These are phyloP conservation scores for Carex pumila DNA, from an alignment of 176 grass and related monocot genomes.

Conservation along the genomic window DNA sequence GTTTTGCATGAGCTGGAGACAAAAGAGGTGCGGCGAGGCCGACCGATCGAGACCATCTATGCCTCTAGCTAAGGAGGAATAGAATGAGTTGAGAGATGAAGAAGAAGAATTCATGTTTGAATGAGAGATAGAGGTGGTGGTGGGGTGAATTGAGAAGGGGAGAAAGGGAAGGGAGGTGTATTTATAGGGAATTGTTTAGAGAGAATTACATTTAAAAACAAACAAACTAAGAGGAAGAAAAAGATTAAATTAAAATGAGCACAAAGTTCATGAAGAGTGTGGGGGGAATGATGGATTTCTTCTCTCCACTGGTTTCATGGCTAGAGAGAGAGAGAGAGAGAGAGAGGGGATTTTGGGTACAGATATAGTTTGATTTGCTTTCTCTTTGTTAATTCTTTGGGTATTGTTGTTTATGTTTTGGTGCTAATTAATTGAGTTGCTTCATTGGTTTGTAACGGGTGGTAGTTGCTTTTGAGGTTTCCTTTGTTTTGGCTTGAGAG, in stretches of 20 bases:
- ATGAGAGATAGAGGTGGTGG: neutral
- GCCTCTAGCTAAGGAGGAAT: slow-evolving; percentile 52
- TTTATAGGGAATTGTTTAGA: slow-evolving; percentile 13
- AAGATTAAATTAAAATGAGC: neutral
- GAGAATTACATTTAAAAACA: slow-evolving; percentile 1
- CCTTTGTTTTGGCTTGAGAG: slow-evolving; percentile 13
- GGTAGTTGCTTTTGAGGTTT: slow-evolving; percentile 24
- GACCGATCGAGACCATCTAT: slow-evolving; percentile 66
- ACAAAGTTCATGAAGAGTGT: slow-evolving; percentile 19
- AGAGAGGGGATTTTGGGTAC: neutral
- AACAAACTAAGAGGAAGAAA: neutral
- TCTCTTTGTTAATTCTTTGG: slow-evolving; percentile 5
- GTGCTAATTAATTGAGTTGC: slow-evolving; percentile 6
- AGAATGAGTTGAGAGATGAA: slow-evolving; percentile 63
- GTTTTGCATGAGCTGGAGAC: slow-evolving; percentile 45
- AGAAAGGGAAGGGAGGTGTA: slow-evolving; percentile 2
- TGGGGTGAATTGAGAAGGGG: neutral
- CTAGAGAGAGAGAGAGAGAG: neutral
- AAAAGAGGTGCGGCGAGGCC: slow-evolving; percentile 34
- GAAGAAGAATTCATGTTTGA: slow-evolving; percentile 57
- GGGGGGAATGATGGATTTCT: slow-evolving; percentile 15
- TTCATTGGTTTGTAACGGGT: slow-evolving; percentile 19
- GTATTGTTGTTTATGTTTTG: slow-evolving; percentile 16
- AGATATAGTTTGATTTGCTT: neutral
- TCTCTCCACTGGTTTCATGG: slow-evolving; percentile 16